These are phyloP conservation scores for Mucuna pruriens DNA, from an alignment of 306 rosid species.

Conservation along the genomic window DNA sequence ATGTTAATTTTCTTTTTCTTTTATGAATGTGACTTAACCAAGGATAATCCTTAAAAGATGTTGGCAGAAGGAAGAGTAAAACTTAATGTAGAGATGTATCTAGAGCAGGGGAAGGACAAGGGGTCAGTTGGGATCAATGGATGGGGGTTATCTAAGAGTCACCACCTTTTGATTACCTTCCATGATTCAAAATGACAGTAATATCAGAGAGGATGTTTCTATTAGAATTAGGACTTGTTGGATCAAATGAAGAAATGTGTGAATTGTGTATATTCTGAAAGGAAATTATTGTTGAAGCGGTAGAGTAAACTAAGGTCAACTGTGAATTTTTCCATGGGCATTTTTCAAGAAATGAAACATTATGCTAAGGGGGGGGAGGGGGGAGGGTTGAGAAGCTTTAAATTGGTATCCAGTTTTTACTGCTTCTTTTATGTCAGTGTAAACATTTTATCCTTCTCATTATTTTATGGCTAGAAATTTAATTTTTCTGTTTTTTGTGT, in stretches of 20 bases:
- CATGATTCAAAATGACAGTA: background rate
- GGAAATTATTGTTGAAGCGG: background rate
- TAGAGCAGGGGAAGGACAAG: background rate
- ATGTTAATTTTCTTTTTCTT: background rate
- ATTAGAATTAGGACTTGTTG: constrained; percentile 10
- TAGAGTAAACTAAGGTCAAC: background rate
- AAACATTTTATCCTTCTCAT: constrained; percentile 27
- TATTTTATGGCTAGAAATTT: constrained; percentile 13
- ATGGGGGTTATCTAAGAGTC: background rate
- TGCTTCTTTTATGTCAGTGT: constrained; percentile 12
- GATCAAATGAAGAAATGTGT: constrained; percentile 2
- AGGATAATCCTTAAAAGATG: background rate
- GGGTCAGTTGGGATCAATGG: background rate
- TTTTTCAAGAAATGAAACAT: background rate
- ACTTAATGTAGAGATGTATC: background rate
- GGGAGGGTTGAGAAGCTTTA: background rate
- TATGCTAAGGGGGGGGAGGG: no score
- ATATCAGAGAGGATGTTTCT: constrained; percentile 17
- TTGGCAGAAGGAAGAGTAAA: background rate
- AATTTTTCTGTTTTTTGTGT: background rate
- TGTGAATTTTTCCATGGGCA: background rate
- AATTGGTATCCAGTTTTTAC: background rate
- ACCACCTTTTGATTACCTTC: constrained; percentile 18
- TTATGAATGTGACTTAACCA: background rate
- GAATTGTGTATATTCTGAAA: background rate